A percentile compares a stretch with the other conserved stretches of the same genome.
Evolutionary conservation across 2,329 filamentous ascomycete genomes (phyloP).

Genomic region (Botrytis hyacinthi): DNA sequence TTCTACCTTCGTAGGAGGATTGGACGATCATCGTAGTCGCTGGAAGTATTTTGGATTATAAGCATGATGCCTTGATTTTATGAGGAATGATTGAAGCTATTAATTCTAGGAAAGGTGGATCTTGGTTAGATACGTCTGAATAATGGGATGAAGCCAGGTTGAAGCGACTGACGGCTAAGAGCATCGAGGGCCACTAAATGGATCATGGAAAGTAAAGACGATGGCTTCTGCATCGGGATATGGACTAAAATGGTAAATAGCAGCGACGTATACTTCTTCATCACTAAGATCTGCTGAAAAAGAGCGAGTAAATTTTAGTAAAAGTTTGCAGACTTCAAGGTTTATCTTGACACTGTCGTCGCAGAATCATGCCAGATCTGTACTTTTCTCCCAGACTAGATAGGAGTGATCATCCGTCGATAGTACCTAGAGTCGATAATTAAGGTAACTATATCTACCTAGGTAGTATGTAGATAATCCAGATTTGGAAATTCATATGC

Average conservation of each 20-base stretch:
- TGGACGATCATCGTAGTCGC: neutral
- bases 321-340: neutral
- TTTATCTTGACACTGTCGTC: neutral
- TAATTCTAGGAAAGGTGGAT: too few relatives aligned
- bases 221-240: accelerated
- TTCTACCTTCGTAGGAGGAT: neutral
- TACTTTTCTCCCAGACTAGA: neutral
- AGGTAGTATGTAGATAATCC: neutral
- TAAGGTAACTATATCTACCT: neutral
- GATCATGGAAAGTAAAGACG: neutral
- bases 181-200: neutral
- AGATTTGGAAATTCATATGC: neutral
- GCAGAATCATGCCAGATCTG: neutral
- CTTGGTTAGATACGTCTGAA: neutral
- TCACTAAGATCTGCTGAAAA: neutral
- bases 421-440: neutral
- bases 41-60: neutral
- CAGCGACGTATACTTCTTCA: neutral
- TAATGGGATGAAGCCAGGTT: neutral
- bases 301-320: neutral
- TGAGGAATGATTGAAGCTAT: neutral
- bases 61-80: neutral
- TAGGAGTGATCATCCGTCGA: neutral
- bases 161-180: neutral
- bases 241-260: accelerated